phyloP scores from a whole-genome alignment of 305 asterid species.

The Solanum chacoense region DNA sequence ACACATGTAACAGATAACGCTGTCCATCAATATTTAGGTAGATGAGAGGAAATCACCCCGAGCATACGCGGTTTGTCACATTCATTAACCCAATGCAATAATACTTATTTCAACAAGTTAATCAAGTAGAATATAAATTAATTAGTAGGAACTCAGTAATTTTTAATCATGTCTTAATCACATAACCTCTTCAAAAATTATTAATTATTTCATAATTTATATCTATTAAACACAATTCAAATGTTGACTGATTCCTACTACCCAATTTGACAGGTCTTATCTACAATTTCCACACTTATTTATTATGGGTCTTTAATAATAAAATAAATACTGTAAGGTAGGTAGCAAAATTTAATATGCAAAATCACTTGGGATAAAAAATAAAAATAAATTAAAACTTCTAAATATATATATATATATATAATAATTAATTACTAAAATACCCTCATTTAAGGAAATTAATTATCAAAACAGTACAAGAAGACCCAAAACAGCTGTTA shows the following conservation, averaged over 20 bases:
- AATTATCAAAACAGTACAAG: constrained; percentile 2
- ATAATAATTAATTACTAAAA: constrained; percentile 1
- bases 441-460: constrained; percentile 16
- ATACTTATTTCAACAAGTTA: neutral
- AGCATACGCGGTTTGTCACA: neutral
- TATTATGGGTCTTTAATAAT: neutral
- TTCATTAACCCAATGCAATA: neutral
- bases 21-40: neutral
- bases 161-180: neutral
- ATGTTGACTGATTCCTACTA: constrained; percentile 7
- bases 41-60: neutral
- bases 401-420: neutral
- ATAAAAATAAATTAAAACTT: neutral
- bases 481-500: constrained; percentile 36
- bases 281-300: constrained; percentile 4
- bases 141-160: neutral
- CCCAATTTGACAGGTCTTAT: constrained; percentile 21
- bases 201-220: neutral
- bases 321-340: neutral
- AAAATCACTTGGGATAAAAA: neutral
- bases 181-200: neutral
- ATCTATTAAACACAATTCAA: constrained; percentile 8
- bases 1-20: neutral
- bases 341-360: constrained; percentile 6
- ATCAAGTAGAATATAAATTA: neutral